phyloP scores from a whole-genome alignment of 2,329 filamentous ascomycete species.

The Calonectria pauciramosa region DNA sequence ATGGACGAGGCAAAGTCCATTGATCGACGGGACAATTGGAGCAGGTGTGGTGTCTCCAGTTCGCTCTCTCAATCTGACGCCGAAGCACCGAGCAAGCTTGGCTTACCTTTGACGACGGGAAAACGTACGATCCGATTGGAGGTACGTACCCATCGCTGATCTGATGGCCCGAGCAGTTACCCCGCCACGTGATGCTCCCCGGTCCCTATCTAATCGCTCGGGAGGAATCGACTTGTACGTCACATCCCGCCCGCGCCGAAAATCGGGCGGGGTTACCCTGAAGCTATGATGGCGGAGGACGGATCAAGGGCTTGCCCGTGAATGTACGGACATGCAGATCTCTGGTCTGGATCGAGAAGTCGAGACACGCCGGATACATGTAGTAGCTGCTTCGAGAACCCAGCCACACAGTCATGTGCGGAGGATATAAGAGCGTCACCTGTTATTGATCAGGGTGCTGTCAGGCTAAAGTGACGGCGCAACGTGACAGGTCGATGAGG shows the following conservation, averaged over 20 bases:
- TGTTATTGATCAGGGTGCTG: constrained; percentile 10
- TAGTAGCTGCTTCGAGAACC: constrained; percentile 11
- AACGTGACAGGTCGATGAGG: constrained; percentile 24
- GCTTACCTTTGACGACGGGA: constrained; percentile 17
- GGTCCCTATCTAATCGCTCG: constrained; percentile 7
- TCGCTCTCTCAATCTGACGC: constrained; percentile 23
- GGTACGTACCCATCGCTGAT: neutral
- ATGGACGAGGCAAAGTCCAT: constrained; percentile 20
- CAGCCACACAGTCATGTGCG: constrained; percentile 8
- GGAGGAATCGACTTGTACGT: neutral
- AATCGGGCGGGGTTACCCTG: constrained; percentile 17
- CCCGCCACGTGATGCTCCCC: constrained; percentile 30
- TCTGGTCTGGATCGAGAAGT: neutral
- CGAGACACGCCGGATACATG: neutral
- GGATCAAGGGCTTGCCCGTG: neutral
- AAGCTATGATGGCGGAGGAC: neutral
- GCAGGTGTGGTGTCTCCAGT: constrained; percentile 13
- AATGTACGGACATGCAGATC: neutral
- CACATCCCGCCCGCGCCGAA: constrained; percentile 7
- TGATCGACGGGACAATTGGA: constrained; percentile 1
- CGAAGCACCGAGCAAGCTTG: constrained; percentile 17
- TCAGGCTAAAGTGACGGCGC: constrained; percentile 10
- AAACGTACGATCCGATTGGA: constrained; percentile 27
- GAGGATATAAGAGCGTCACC: constrained; percentile 12
- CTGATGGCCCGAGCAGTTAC: neutral